Conservation (phyloP, 495 filamentous ascomycete species). For the Chaetomium fimeti region DNA sequence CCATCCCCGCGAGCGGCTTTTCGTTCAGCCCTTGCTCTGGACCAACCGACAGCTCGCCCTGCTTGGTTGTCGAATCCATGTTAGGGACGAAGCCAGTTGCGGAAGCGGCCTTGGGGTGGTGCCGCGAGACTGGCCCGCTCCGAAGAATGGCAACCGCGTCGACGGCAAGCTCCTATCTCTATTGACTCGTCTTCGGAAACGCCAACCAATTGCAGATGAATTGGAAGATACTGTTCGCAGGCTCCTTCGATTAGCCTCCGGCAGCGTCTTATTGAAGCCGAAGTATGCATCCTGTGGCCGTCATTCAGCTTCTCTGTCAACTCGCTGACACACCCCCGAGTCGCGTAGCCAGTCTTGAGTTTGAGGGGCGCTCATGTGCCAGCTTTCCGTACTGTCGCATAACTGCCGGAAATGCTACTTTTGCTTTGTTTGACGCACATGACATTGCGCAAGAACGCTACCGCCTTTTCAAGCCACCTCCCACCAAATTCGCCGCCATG, state of each 20-base stretch:
- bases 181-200: too few relatives aligned
- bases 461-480: too few relatives aligned
- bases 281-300: not conserved
- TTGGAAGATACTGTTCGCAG: too few relatives aligned
- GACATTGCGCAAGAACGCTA: not conserved
- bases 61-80: not conserved
- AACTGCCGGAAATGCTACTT: not conserved
- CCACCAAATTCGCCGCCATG: not conserved
- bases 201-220: too few relatives aligned
- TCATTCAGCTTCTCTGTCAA: not conserved
- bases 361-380: not conserved
- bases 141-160: too few relatives aligned
- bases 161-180: not conserved
- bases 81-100: not conserved
- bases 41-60: not conserved
- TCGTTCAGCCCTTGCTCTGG: conserved; percentile 1
- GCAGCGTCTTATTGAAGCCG: not conserved
- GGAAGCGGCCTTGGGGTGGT: not conserved
- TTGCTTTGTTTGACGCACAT: not conserved
- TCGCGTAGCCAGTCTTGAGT: not conserved
- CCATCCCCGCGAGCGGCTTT: conserved; percentile 4
- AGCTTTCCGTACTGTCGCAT: not conserved
- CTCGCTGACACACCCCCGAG: not conserved
- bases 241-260: not conserved
- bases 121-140: too few relatives aligned